Base-by-base conservation (phyloP, 768 basidiomycete species). In the Suillus discolor region DNA sequence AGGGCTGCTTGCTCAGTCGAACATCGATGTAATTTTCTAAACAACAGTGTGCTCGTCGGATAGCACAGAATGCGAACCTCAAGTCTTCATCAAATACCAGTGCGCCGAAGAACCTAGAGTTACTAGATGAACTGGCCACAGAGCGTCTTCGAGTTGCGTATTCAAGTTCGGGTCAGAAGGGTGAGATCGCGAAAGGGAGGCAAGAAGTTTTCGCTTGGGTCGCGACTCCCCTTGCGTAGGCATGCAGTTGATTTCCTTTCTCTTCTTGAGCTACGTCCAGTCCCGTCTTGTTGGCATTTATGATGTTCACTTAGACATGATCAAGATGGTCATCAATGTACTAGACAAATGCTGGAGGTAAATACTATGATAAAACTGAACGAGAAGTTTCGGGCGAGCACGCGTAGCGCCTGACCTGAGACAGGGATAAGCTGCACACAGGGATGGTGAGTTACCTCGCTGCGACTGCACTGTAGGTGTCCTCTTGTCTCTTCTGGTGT, bases 101-200 rank as follows among this genome's bases (percentile, higher is more conserved):
- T 2, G 61, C 67, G 18, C 89, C 91, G 5, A 83, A 86, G 67
- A 84, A 83, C 28, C 67, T 91, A 18, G 80, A 83, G 45, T 73
- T 84, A 23, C 79, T 94, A 39, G 89, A 92, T 68, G 87, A 89
- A 69, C 79, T 93, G 15, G 89, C 92, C 6, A 90, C 88, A 16
- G 91, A 93, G 72, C 79, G 88, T 25, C 78, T 94, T 23, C 79
- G 89, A 55, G 84, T 83, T 11, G 84, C 85, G 0, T 92, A 93
- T 72, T 80, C 83, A 62, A 84, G 83, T 34, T 76, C 80, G 61
- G 78, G 73, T 3, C 70, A 72, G 61, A 72, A 72, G 66, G 75
- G 75, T 12, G 72, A 79, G 60, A 79, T 79, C 25, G 79, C 81
- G 28, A 76, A 80, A 55, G 78, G 79, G 28, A 78, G 80, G 63